These are phyloP conservation scores for Pichia sp. DNA, from an alignment of 1,139 yeast genomes.

Conservation along the genomic window DNA sequence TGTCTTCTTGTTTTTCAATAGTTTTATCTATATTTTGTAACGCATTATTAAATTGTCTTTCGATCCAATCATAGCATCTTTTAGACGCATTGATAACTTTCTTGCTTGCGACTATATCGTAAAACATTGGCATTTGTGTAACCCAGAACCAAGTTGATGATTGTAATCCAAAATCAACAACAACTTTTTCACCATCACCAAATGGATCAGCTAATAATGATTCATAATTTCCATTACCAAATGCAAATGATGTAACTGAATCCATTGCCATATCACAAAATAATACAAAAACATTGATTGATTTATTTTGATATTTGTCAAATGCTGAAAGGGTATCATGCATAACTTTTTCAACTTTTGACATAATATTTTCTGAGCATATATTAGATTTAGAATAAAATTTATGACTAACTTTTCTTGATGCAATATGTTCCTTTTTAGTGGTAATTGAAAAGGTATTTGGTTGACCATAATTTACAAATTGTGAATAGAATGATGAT, in stretches of 20 bases:
- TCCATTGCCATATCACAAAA: constrained; percentile 73
- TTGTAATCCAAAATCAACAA: constrained; percentile 46
- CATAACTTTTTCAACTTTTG: constrained; percentile 30
- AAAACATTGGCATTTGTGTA: constrained; percentile 51
- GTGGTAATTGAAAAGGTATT: constrained; percentile 56
- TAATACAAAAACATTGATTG: constrained; percentile 52
- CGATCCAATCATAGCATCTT: constrained; percentile 47
- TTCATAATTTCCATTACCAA: constrained; percentile 42
- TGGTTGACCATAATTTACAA: constrained; percentile 49
- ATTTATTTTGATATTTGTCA: constrained; percentile 16
- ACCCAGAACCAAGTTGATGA: constrained; percentile 69
- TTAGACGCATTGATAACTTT: constrained; percentile 36
- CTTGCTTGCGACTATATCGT: constrained; percentile 44
- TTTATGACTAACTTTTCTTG: constrained; percentile 42
- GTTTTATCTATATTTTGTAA: constrained; percentile 21
- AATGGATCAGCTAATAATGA: constrained; percentile 26
- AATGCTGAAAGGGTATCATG: constrained; percentile 24
- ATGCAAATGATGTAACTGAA: constrained; percentile 55
- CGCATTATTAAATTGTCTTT: constrained; percentile 34
- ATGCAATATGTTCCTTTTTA: constrained; percentile 43
- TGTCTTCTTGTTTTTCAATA: constrained; percentile 24
- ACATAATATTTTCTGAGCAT: constrained; percentile 27
- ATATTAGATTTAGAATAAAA: constrained; percentile 44
- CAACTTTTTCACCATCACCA: constrained; percentile 35
- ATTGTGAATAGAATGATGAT: constrained; percentile 54